These are phyloP conservation scores for Raffaelea ambrosiae DNA, from an alignment of 2,329 filamentous ascomycete genomes.

Conservation along the genomic window DNA sequence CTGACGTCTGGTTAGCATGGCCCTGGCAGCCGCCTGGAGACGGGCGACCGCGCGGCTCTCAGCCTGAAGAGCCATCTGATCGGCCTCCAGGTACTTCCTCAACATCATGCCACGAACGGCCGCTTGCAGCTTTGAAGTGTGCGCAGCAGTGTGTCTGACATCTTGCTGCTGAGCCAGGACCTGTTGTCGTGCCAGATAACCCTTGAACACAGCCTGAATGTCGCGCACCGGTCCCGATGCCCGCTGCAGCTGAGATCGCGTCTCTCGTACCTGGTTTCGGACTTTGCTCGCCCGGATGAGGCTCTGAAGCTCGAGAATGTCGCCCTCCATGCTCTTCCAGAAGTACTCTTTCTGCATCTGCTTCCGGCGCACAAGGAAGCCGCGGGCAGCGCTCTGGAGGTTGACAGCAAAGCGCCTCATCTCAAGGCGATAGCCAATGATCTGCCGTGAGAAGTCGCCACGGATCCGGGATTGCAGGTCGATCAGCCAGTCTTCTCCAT, in stretches of 20 bases:
- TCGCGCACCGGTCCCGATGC: slow-evolving; percentile 56
- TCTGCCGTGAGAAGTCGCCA: slow-evolving; percentile 78
- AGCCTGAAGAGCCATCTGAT: slow-evolving; percentile 42
- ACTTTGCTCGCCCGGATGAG: slow-evolving; percentile 63
- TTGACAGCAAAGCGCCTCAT: slow-evolving; percentile 75
- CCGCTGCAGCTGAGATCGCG: slow-evolving; percentile 49
- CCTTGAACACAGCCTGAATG: slow-evolving; percentile 59
- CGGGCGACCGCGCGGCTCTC: slow-evolving; percentile 40
- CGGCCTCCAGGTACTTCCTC: slow-evolving; percentile 46
- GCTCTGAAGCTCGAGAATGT: slow-evolving; percentile 75
- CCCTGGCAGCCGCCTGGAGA: slow-evolving; percentile 60
- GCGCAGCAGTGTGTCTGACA: slow-evolving; percentile 40
- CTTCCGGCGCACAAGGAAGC: slow-evolving; percentile 60
- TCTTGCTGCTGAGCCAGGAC: slow-evolving; percentile 47
- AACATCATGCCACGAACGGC: slow-evolving; percentile 58
- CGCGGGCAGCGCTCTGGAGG: slow-evolving; percentile 72
- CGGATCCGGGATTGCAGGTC: slow-evolving; percentile 81
- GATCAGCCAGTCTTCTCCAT: slow-evolving; percentile 66
- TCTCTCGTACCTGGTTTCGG: slow-evolving; percentile 47
- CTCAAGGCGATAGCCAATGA: slow-evolving; percentile 70
- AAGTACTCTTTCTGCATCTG: slow-evolving; percentile 55
- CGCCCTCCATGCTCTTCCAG: slow-evolving; percentile 61
- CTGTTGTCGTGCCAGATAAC: slow-evolving; percentile 54
- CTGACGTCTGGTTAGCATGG: slow-evolving; percentile 48
- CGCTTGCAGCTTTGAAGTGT: slow-evolving; percentile 55